Conservation (phyloP, 2,329 filamentous ascomycete species). For the Akanthomyces uredinophilus region DNA sequence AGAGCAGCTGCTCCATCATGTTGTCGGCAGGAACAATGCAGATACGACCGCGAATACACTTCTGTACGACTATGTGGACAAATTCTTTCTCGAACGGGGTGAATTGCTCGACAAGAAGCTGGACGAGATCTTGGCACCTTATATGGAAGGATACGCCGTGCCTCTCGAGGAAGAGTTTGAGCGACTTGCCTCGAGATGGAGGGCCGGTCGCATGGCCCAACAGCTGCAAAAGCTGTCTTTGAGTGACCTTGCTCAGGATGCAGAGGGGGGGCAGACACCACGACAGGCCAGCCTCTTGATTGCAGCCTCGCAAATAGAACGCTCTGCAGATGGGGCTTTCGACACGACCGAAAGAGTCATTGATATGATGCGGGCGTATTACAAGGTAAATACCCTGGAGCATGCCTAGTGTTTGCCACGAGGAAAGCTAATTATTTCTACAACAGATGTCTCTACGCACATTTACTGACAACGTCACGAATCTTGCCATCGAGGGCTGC, state of each 20-base stretch:
- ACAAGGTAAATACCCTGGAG: constrained; percentile 25
- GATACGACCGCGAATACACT: constrained; percentile 17
- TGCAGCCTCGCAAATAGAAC: constrained; percentile 11
- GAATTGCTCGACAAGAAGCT: constrained; percentile 29
- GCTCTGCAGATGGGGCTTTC: constrained; percentile 17
- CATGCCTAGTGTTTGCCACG: neutral
- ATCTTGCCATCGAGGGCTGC: constrained; percentile 44
- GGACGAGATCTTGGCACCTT: constrained; percentile 35
- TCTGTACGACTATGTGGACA: constrained; percentile 23
- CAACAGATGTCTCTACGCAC: constrained; percentile 19
- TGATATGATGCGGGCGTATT: constrained; percentile 41
- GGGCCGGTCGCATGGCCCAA: constrained; percentile 13
- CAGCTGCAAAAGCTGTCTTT: neutral
- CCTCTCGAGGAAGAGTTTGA: constrained; percentile 31
- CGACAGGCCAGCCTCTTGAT: neutral
- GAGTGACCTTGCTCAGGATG: neutral
- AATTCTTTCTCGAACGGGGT: constrained; percentile 31
- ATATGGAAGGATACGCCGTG: constrained; percentile 28
- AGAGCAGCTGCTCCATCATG: constrained; percentile 27
- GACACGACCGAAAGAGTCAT: constrained; percentile 37
- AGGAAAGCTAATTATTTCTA: constrained; percentile 18
- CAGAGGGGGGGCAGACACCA: neutral
- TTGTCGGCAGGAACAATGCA: constrained; percentile 17
- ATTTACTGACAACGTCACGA: constrained; percentile 44
- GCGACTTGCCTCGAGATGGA: constrained; percentile 14